Base-by-base conservation (phyloP, 2,329 filamentous ascomycete species). In the Colletotrichum coccodes region DNA sequence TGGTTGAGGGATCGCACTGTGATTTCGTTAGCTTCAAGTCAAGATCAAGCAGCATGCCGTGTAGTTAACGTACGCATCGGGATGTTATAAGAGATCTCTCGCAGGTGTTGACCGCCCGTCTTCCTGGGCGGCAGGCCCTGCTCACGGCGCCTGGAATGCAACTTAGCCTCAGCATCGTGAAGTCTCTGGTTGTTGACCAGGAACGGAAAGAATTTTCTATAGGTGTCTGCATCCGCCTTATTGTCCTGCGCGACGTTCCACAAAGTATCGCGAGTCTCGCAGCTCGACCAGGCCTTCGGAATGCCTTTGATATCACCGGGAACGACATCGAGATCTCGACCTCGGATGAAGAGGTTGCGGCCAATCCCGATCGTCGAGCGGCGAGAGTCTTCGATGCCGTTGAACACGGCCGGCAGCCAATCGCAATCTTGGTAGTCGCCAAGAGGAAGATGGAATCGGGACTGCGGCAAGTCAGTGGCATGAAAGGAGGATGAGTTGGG, bases 401-500 rank as follows among this genome's bases (percentile, higher is more conserved):
- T 11, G 3, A 59, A 8, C 1, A 9, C n/a, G 3, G 18, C 14
- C 1, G 44, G 36, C 16, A 26, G 49, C 58, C 42, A 54, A 16
- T 68, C 61, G 28, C 66, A 68, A 18, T 54, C 49, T 26, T 60
- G 62, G 21, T 54, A 68, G 9, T 66, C 49, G 8, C 66, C 54
- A 3, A 18, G 23, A 6, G 47, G 61, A 5, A 68, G 34, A 23
- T 68, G 40, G 30, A 68, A 68, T 7, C 40, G 32, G 6, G 66
- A 68, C 66, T 68, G 36, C 12, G 21, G 21, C 16, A 49, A n/a
- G 36, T 68, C 4, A 68, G 49, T 23, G n/a, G 23, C 12, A 36
- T 44, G 6, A 23, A 44, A 40, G 36, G 28, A 28, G 11, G 16
- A 14, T 18, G 7, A 11, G 2, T 18, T 6, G n/a, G n/a, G 38